phyloP scores from a whole-genome alignment of 352 stramenopile species.

The Globisporangium radiosum region DNA sequence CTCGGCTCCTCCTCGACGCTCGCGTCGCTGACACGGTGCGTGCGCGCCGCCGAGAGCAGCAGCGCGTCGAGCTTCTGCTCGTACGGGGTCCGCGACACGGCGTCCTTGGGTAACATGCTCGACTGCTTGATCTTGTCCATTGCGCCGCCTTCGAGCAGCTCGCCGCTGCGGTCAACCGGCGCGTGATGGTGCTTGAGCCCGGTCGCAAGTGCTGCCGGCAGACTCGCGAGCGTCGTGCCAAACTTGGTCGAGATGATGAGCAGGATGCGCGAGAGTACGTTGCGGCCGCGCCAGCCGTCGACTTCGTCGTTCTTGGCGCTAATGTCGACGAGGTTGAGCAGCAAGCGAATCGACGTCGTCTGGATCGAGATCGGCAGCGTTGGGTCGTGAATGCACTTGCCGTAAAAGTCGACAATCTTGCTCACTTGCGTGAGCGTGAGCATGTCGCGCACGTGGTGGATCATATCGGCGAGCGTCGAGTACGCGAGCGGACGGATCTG shows the following conservation, averaged over 20 bases:
- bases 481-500: constrained; percentile 94
- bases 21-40: constrained; percentile 40
- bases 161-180: constrained; percentile 32
- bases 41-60: constrained; percentile 46
- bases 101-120: constrained; percentile 55
- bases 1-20: constrained; percentile 71
- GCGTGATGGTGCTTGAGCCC: constrained; percentile 26
- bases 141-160: constrained; percentile 74
- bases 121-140: constrained; percentile 89
- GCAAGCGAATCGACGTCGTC: constrained; percentile 91
- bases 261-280: constrained; percentile 88
- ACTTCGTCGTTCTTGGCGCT: constrained; percentile 93
- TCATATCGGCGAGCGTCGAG: constrained; percentile 96
- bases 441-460: constrained; percentile 95
- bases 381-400: constrained; percentile 89
- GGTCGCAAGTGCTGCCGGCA: constrained; percentile 61
- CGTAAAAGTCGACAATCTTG: constrained; percentile 92
- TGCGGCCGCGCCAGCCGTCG: constrained; percentile 83
- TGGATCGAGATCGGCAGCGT: constrained; percentile 94
- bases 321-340: constrained; percentile 96
- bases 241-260: constrained; percentile 95
- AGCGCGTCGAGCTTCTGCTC: constrained; percentile 73
- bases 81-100: constrained; percentile 42
- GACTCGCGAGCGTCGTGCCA: constrained; percentile 72
- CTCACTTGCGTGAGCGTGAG: constrained; percentile 94